Base-by-base conservation (phyloP, 2,329 filamentous ascomycete species). In the Aspergillus hortae region DNA sequence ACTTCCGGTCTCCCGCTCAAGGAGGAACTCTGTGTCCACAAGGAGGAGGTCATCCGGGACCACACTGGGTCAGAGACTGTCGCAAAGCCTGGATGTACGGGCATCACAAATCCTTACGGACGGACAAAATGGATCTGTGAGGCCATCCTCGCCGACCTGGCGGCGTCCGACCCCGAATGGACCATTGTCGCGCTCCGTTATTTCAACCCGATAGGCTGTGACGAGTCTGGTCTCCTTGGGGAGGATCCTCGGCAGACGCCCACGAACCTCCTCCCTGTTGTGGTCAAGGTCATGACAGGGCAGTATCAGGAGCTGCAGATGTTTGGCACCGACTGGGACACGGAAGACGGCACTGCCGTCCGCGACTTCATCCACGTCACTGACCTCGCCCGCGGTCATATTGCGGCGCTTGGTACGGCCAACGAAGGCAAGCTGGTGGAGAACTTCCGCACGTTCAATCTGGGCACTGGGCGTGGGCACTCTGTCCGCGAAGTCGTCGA, bases 341-440 rank as follows among this genome's bases (percentile, higher is more conserved):
- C 85, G 0, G 71, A 75, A 4, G 85, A 88, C 59, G 84, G 85
- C 14, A 87, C 84, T 0, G 83, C 83, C 1, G 77, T 87, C 38
- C 80, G 85, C 40, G 85, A 88, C 66, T 88, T 85, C 62, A 85
- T 87, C 56, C 84, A 87, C 58, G 84, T 87, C 35, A 80, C 78
- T 14, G 85, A 87, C 65, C 76, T 88, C 42, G 84, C 84, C 5
- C 74, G 80, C 40, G 84, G 71, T 4, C 85, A 88, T 66, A 77
- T 86, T 35, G 82, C 84, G 6, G 85, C 85, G 1, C 71, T 85
- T 19, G 62, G 63, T 14, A 61, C 73, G 25, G 65, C 70, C 32
- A 64, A 63, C 23, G 61, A 67, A 15, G 67, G 67, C 7, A 63
- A 63, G 40, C 51, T 72, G 44, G 59, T 53, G 40, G 63, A 71